Conservation (phyloP, 164 flowering plant genomes). For the Vitis amurensis region DNA sequence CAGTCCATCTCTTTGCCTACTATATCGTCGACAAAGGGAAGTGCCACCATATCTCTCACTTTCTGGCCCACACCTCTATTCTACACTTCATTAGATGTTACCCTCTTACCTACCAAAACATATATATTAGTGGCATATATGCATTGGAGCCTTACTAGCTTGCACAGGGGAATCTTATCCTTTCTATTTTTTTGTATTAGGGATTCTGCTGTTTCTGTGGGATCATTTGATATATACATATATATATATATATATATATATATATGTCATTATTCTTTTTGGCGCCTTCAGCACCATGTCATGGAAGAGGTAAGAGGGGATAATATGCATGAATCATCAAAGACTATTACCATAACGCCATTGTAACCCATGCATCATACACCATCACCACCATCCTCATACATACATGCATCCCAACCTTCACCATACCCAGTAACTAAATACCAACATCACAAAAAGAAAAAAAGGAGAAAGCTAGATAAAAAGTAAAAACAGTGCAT, state of each 20-base stretch:
- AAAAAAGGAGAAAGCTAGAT: conserved; percentile 9
- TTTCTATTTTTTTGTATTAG: neutral
- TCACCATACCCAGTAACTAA: conserved; percentile 13
- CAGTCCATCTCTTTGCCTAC: no score
- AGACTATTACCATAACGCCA: conserved; percentile 4
- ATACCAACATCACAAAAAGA: conserved; percentile 10
- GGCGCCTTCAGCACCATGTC: no score
- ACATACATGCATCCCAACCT: conserved; percentile 18
- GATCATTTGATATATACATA: no score
- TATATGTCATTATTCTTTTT: neutral
- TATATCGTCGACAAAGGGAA: no score
- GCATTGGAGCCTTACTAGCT: neutral
- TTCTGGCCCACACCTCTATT: no score
- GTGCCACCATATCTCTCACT: no score
- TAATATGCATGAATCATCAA: conserved; percentile 15
- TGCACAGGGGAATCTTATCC: neutral
- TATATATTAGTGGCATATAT: neutral
- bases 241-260: neutral
- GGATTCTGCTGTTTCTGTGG: neutral
- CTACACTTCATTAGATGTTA: neutral
- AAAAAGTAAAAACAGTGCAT: conserved; percentile 4
- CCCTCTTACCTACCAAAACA: neutral
- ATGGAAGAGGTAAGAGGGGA: neutral
- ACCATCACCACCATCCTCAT: conserved; percentile 29
- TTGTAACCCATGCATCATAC: conserved; percentile 24